phyloP scores from a whole-genome alignment of 2,329 filamentous ascomycete genomes.

The Beauveria rudraprayagi region DNA sequence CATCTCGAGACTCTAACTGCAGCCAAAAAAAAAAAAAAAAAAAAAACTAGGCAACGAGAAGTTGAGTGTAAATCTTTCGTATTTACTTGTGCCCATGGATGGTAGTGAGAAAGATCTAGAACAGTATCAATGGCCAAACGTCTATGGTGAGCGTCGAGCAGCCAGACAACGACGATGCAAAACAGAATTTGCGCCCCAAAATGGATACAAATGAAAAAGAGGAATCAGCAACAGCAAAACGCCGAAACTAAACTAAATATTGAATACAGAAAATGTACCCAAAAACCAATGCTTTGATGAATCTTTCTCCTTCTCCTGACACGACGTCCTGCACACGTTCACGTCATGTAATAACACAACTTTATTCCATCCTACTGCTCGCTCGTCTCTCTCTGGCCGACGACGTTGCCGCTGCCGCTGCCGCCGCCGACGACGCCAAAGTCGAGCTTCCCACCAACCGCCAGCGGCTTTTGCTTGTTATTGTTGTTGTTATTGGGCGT shows the following conservation, averaged over 20 bases:
- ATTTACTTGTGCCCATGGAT: not conserved
- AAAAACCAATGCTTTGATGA: not conserved
- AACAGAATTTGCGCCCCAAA: not conserved
- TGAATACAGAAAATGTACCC: not conserved
- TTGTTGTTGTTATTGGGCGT: not conserved
- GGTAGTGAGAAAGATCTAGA: no score
- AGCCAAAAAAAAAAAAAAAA: no score
- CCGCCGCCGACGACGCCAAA: not conserved
- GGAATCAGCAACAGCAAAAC: not conserved
- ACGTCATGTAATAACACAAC: not conserved
- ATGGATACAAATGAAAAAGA: not conserved
- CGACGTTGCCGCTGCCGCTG: not conserved
- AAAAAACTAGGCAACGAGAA: not conserved
- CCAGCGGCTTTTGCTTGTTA: slow-evolving; percentile 3
- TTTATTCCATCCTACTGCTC: not conserved
- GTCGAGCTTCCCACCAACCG: slow-evolving; percentile 7
- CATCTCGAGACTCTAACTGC: no score
- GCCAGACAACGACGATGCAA: not conserved
- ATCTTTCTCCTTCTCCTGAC: no score
- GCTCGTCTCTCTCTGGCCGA: slow-evolving; percentile 4
- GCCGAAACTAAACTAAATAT: not conserved
- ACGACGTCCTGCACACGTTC: not conserved
- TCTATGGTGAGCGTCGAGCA: not conserved
- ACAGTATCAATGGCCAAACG: not conserved
- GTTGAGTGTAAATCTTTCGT: not conserved